Conservation (phyloP, 2,329 filamentous ascomycete genomes). For the Xylaria sp. region DNA sequence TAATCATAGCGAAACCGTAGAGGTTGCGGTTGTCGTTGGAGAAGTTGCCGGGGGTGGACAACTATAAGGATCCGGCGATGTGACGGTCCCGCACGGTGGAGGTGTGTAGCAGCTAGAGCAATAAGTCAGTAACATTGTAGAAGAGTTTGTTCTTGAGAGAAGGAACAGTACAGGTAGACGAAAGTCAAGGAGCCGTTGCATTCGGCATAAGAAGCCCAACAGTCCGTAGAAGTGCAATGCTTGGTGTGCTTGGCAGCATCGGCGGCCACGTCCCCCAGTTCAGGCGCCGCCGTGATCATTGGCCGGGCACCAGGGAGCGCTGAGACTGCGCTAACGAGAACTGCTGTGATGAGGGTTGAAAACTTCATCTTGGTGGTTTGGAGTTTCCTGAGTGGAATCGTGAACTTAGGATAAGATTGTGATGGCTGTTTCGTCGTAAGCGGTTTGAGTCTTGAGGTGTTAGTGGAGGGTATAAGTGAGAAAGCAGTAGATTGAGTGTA, state of each 20-base stretch:
- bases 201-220: slow-evolving; percentile 34
- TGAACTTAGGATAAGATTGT: neutral
- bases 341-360: slow-evolving; percentile 6
- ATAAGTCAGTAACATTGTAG: neutral
- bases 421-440: neutral
- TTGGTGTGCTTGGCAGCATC: neutral
- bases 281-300: slow-evolving; percentile 26
- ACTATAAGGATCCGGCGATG: slow-evolving; percentile 27
- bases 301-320: slow-evolving; percentile 22
- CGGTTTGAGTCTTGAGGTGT: neutral
- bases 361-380: slow-evolving; percentile 22
- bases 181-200: slow-evolving; percentile 35
- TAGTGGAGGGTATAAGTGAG: slow-evolving; percentile 7
- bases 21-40: neutral
- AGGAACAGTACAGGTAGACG: slow-evolving; percentile 31
- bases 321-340: slow-evolving; percentile 21
- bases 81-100: slow-evolving; percentile 36
- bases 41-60: slow-evolving; percentile 25
- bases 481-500: neutral
- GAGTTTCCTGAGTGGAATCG: too few relatives aligned
- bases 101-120: slow-evolving; percentile 37
- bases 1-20: slow-evolving; percentile 3
- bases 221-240: slow-evolving; percentile 29
- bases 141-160: neutral
- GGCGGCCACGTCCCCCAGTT: neutral